Percentiles rank a stretch among this genome's conserved stretches.
These are phyloP conservation scores for Suillus alpinus DNA, from an alignment of 768 basidiomycete genomes.

Conservation along the genomic window DNA sequence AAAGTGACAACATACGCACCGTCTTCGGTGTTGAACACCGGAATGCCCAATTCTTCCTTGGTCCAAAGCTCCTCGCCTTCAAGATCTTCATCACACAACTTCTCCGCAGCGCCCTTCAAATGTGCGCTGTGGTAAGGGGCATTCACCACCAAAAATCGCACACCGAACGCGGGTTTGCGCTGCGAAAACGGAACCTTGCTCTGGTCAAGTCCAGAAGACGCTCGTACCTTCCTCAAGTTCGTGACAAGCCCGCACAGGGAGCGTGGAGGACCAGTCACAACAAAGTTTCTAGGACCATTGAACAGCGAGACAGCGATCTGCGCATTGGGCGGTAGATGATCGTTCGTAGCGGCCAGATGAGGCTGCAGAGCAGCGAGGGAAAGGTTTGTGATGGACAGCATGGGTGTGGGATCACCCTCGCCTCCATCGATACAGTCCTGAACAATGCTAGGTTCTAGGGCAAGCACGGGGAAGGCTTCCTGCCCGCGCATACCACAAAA, in stretches of 20 bases:
- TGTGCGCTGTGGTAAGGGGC: slow-evolving; percentile 96
- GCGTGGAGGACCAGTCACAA: slow-evolving; percentile 88
- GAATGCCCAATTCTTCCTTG: slow-evolving; percentile 64
- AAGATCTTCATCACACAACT: slow-evolving; percentile 73
- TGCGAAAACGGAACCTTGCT: slow-evolving; percentile 93
- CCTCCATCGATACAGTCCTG: slow-evolving; percentile 88
- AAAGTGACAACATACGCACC: slow-evolving; percentile 48
- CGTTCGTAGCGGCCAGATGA: slow-evolving; percentile 86
- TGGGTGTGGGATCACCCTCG: slow-evolving; percentile 90
- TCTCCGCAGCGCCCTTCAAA: slow-evolving; percentile 70
- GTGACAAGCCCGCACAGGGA: slow-evolving; percentile 94
- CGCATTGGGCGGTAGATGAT: slow-evolving; percentile 75
- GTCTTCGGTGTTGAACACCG: slow-evolving; percentile 91
- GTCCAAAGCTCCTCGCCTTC: slow-evolving; percentile 77
- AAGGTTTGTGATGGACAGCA: slow-evolving; percentile 89
- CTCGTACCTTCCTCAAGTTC: slow-evolving; percentile 85
- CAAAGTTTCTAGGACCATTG: slow-evolving; percentile 89
- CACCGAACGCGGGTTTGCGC: slow-evolving; percentile 88
- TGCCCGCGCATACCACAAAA: slow-evolving; percentile 92
- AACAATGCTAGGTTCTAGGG: slow-evolving; percentile 84
- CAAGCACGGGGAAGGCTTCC: slow-evolving; percentile 88
- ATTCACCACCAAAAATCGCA: slow-evolving; percentile 92
- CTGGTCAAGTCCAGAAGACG: slow-evolving; percentile 85
- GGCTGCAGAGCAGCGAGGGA: slow-evolving; percentile 70
- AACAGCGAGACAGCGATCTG: slow-evolving; percentile 83